Base-by-base conservation (phyloP, 1,139 yeast species). In the Suhomyces taliae region DNA sequence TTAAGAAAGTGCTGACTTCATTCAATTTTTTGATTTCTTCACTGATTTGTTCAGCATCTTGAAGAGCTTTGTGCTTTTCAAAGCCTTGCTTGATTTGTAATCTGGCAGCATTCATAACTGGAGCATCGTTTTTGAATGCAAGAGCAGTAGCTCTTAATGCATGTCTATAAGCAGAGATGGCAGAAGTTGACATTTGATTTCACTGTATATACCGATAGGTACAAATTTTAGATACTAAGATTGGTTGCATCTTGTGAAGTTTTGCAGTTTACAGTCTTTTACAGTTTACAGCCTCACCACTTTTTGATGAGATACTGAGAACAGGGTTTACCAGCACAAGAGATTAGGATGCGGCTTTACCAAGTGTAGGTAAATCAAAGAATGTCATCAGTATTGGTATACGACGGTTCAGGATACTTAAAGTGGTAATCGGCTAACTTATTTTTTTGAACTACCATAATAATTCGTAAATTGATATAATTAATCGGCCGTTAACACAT, bases 91-190 rank as follows among this genome's bases (percentile, higher is more conserved):
- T 81, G 57, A 91, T 81, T 61, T 85, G 78, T 4, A 62, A 57
- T 58, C 91, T 78, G 6, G 97, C 85, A 0, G 91, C 88, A 2
- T 47, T 44, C 39, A 87, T 65, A 37, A 87, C 78, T 8, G 68
- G 64, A 0, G 60, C 34, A 58, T 88, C 95, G 14, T 76, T 72
- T 49, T 69, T 65, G 63, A 90, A 90, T 0, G 93, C 95, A 4
- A 82, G 57, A 38, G 72, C 69, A 1, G 95, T 83, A 11, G 96
- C 91, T 56, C 93, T 76, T 48, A 85, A 67, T 2, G 90, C 87
- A 43, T 73, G 70, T 60, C 90, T 78, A 65, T 87, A 90, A 0
- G 91, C 90, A 24, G 69, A 56, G 36, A 78, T 79, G 49, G 54
- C 52, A 11, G 48, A 43, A 12, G 43, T 41, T 5, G 51, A 34